Evolutionary conservation across 2,329 filamentous ascomycete genomes (phyloP).

Genomic region (Simplicillium sp.): DNA sequence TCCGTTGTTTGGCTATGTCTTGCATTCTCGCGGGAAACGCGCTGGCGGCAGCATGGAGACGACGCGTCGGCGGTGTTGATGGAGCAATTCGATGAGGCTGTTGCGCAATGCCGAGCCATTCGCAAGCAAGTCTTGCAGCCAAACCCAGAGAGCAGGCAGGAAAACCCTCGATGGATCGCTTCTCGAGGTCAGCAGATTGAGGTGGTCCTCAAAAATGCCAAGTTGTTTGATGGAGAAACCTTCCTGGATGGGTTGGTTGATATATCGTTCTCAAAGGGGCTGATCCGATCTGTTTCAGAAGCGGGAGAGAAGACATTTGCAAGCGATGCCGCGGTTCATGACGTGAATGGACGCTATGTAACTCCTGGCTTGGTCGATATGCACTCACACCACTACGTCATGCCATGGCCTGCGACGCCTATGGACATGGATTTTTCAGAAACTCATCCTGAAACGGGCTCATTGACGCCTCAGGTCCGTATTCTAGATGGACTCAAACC

Average conservation of each 20-base stretch:
- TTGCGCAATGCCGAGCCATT: background rate
- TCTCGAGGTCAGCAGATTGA: constrained; percentile 25
- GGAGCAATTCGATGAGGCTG: background rate
- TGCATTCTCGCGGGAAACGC: too few species aligned
- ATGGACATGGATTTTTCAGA: constrained; percentile 27
- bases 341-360: constrained; percentile 27
- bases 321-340: constrained; percentile 11
- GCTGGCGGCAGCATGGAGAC: too few species aligned
- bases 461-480: constrained; percentile 27
- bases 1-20: too few species aligned
- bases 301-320: constrained; percentile 7
- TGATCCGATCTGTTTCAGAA: constrained; percentile 20
- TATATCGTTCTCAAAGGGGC: constrained; percentile 25
- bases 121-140: background rate
- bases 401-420: constrained; percentile 21
- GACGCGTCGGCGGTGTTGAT: too few species aligned
- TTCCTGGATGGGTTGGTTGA: constrained; percentile 22
- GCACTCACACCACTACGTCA: constrained; percentile 31
- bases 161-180: constrained; percentile 30
- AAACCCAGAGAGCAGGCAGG: background rate
- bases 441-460: constrained; percentile 17
- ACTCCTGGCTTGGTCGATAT: constrained; percentile 35
- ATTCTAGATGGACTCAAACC: constrained; percentile 22
- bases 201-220: constrained; percentile 27
- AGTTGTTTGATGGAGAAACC: constrained; percentile 30